A percentile compares a stretch with the other conserved stretches of the same genome.
Evolutionary conservation across 192 early-diverging fungal species (phyloP).

Genomic region (Radiomyces spectabilis): DNA sequence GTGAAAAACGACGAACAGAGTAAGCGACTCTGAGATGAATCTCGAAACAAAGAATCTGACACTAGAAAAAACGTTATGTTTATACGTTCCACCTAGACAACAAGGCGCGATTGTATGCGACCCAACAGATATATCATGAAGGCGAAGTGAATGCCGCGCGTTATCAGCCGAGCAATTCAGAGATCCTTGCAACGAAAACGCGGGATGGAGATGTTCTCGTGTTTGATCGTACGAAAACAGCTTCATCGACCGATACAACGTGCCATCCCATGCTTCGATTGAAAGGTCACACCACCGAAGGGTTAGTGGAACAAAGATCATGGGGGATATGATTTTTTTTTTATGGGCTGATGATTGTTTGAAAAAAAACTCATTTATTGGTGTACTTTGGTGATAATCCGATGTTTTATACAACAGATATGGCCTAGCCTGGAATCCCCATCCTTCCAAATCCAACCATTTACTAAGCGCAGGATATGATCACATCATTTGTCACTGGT

Average conservation of each 20-base stretch:
- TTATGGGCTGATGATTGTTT: neutral
- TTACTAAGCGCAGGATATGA: conserved; percentile 90
- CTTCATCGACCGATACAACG: conserved; percentile 49
- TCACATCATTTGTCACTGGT: conserved; percentile 85
- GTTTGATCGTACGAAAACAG: conserved; percentile 87
- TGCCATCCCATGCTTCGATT: conserved; percentile 80
- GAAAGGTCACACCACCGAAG: conserved; percentile 87
- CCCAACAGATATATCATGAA: conserved; percentile 89
- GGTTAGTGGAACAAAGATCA: conserved; percentile 54
- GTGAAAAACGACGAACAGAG: conserved; percentile 42
- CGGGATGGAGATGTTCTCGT: conserved; percentile 83
- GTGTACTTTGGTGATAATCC: neutral
- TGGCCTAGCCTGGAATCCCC: conserved; percentile 89
- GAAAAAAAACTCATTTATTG: neutral
- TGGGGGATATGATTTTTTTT: too few species aligned
- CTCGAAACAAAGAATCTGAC: neutral
- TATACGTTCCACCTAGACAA: conserved; percentile 55
- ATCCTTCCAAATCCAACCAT: conserved; percentile 52
- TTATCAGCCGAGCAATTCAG: conserved; percentile 92
- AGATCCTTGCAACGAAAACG: conserved; percentile 94
- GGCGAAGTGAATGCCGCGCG: conserved; percentile 96
- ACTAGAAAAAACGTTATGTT: neutral
- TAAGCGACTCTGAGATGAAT: neutral
- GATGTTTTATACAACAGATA: too few species aligned
- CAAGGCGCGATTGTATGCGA: conserved; percentile 62